Conservation (phyloP, 139 green algal genomes). For the Micromonas pusilla region DNA sequence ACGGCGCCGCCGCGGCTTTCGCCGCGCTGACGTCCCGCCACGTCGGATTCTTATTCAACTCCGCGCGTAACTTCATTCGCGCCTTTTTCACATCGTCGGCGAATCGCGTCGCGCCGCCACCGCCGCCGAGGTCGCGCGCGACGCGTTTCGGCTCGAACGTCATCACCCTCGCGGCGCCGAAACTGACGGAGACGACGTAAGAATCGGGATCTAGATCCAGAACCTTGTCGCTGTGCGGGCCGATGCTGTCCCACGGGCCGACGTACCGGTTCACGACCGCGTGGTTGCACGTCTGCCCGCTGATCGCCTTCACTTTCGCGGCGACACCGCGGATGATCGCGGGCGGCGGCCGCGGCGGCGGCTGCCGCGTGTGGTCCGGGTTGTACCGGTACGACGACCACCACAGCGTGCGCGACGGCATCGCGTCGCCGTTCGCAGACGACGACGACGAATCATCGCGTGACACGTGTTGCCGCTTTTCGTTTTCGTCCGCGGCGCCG, state of each 20-base stretch:
- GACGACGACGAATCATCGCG: too few relatives aligned
- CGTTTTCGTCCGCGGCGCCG: too few relatives aligned
- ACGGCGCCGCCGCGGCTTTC: background rate
- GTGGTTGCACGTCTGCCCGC: background rate
- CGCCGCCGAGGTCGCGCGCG: background rate
- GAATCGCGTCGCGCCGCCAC: background rate
- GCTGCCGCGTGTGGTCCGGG: background rate
- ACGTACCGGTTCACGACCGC: background rate
- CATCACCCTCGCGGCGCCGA: background rate
- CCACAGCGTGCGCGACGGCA: too few relatives aligned
- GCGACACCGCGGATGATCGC: background rate
- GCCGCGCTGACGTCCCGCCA: background rate
- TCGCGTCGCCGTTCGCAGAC: too few relatives aligned
- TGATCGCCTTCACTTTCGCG: background rate
- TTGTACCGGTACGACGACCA: background rate
- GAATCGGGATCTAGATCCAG: background rate
- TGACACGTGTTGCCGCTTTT: too few relatives aligned
- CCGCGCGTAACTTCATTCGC: background rate
- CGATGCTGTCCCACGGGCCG: background rate
- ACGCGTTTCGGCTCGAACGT: background rate
- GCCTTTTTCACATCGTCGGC: background rate
- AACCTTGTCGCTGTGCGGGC: background rate
- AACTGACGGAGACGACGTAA: background rate
- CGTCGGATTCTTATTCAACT: background rate
- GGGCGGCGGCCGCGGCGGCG: too few relatives aligned